phyloP scores from a whole-genome alignment of 2,329 filamentous ascomycete species.

The Penicillium hesseltinei region DNA sequence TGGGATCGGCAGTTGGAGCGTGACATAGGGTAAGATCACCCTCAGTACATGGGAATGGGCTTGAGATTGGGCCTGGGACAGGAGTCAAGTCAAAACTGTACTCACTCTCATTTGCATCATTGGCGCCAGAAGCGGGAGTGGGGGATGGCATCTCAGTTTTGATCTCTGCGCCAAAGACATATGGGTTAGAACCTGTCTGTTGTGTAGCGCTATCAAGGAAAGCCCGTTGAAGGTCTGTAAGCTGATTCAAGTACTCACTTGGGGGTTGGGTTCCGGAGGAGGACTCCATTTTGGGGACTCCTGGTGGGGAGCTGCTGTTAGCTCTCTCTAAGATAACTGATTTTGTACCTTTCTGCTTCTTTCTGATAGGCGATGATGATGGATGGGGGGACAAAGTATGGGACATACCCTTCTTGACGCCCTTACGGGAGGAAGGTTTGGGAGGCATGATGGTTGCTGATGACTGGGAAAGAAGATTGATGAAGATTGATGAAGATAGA shows the following conservation, averaged over 20 bases:
- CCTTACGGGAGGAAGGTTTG: background rate
- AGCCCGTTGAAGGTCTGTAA: background rate
- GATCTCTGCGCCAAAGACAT: background rate
- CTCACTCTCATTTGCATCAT: background rate
- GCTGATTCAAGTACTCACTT: slow-evolving; percentile 1
- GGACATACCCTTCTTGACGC: background rate
- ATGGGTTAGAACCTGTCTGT: background rate
- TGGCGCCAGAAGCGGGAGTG: background rate
- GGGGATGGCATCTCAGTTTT: background rate
- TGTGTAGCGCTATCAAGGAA: background rate
- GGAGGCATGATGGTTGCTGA: background rate
- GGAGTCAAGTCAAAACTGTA: background rate
- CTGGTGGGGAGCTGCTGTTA: background rate
- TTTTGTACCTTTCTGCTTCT: background rate
- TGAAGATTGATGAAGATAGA: background rate
- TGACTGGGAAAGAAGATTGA: background rate
- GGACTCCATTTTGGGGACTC: background rate
- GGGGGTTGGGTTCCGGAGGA: background rate
- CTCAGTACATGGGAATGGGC: background rate
- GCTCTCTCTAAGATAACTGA: background rate
- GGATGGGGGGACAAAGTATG: background rate
- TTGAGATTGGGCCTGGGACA: background rate
- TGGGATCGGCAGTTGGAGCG: background rate
- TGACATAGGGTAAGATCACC: background rate
- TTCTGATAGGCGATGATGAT: background rate